Base-by-base conservation (phyloP, 345 rosid genomes). In the Eucalyptus grandis region DNA sequence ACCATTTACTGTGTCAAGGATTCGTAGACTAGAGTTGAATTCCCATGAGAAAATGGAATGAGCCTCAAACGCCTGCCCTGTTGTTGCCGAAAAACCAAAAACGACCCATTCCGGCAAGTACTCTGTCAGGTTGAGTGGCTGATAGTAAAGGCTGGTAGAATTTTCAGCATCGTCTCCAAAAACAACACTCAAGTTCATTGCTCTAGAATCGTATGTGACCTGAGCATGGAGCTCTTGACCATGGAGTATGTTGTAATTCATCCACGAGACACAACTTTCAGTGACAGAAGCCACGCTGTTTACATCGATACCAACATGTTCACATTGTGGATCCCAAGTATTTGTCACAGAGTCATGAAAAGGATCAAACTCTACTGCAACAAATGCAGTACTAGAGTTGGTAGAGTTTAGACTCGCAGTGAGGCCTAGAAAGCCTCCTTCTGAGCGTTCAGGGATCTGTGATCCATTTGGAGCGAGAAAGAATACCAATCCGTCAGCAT, bases 401-500 rank as follows among this genome's bases (percentile, higher is more conserved):
- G 43, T 31, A 67, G 80, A 31, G 40, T 16, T 67, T 31, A 3
- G 40, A 16, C 2, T 15, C 3, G 40, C 34, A 14, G 72, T 7
- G 19, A 62, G 72, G 72, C 72, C 72, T 62, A 62, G 72, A 14
- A 62, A 62, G 72, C 72, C 0, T 30, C 72, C 72, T 2, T 2
- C 37, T 7, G 37, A 62, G 37, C 1, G 72, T 62, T 16, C 67
- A 34, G 90, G 49, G 24, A 91, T 43, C 27, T 46, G 37, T 30
- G 89, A 91, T 22, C 86, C 86, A 19, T 54, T 50, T 1, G 90
- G 89, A 26, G 88, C 89, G 4, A 91, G 72, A 54, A 91, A 89
- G 67, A 91, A 91, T 11, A 86, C 88, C 11, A 91, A n/a, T 21
- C 92, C 92, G 9, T 89, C 92, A 3, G 89, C 89, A 24, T 30